Base-by-base conservation (phyloP, 2,329 filamentous ascomycete genomes). In the Hypocrella siamensis region DNA sequence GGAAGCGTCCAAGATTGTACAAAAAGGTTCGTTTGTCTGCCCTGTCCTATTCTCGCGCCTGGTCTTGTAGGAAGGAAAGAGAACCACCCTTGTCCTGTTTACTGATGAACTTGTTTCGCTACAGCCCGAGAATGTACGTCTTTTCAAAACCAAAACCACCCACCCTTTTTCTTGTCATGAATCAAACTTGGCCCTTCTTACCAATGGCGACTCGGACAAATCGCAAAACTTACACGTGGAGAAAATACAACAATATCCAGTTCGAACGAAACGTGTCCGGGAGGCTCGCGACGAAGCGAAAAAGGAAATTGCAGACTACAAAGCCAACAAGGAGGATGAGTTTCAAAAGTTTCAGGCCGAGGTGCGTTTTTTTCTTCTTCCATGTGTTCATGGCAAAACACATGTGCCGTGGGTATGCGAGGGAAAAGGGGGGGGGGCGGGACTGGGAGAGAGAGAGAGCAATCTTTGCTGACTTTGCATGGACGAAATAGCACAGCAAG, bases 1-100 rank as follows among this genome's bases (percentile, higher is more conserved):
- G 60, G 88, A 96, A 60, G 90, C 90, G 39, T 88, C 93, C 63
- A 94, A 94, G 72, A 98, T 98, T 56, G 86, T 98, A 36, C 88
- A 96, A 60, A 85, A 90, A 72, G 82, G 88, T 92, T 57, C 38
- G 63, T 55, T 24, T 3, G 15, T 26, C 10, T 16, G 5, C 15
- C n/a, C 22, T 17, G 26, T 28, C 3, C 17, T 21, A 18, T 5
- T 14, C 15, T 9, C 5, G 18, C 14, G 7, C 10, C 17, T 12
- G 5, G n/a, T n/a, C n/a, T n/a, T n/a, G n/a, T n/a, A n/a, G n/a
- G n/a, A n/a, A n/a, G n/a, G n/a, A n/a, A n/a, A n/a, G n/a, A n/a
- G n/a, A n/a, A n/a, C n/a, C n/a, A n/a, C n/a, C n/a, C n/a, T n/a
- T n/a, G n/a, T n/a, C n/a, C n/a, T n/a, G n/a, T n/a, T n/a, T n/a